These are phyloP conservation scores for Aphanomyces euteiches DNA, from an alignment of 352 stramenopile species.

Conservation along the genomic window DNA sequence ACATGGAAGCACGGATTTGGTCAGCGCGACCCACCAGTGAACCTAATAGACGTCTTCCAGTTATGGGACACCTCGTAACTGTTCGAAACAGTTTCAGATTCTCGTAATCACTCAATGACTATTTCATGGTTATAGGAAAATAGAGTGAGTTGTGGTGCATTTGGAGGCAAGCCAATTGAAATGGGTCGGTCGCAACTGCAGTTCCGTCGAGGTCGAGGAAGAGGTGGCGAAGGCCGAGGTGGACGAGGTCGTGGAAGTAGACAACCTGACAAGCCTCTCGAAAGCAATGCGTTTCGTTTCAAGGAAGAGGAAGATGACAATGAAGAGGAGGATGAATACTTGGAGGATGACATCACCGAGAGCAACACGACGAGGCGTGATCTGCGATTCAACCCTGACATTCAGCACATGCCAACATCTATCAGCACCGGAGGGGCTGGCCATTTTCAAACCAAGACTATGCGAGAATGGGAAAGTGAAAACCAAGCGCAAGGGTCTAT, in stretches of 20 bases:
- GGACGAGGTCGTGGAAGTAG: constrained; percentile 21
- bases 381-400: constrained; percentile 28
- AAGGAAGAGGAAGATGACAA: constrained; percentile 53
- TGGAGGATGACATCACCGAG: constrained; percentile 55
- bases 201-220: constrained; percentile 48
- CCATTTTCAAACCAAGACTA: constrained; percentile 30
- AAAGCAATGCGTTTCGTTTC: constrained; percentile 73
- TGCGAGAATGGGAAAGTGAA: constrained; percentile 62
- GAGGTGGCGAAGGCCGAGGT: constrained; percentile 25
- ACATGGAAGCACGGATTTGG: background rate
- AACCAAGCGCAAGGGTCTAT: constrained; percentile 35
- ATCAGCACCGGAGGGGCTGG: constrained; percentile 16
- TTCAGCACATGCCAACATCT: constrained; percentile 15
- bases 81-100: background rate
- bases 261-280: constrained; percentile 38
- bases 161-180: background rate
- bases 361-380: background rate
- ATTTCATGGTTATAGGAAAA: background rate
- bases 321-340: constrained; percentile 37
- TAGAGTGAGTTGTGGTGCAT: constrained; percentile 10
- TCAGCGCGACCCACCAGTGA: too few relatives aligned
- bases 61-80: background rate
- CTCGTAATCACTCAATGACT: background rate
- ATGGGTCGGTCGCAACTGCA: constrained; percentile 76
- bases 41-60: too few relatives aligned